Evolutionary conservation across 78 protist species (phyloP), one percentile per base, ranked within the genome.

Genomic region (Emiliania huxleyi): DNA sequence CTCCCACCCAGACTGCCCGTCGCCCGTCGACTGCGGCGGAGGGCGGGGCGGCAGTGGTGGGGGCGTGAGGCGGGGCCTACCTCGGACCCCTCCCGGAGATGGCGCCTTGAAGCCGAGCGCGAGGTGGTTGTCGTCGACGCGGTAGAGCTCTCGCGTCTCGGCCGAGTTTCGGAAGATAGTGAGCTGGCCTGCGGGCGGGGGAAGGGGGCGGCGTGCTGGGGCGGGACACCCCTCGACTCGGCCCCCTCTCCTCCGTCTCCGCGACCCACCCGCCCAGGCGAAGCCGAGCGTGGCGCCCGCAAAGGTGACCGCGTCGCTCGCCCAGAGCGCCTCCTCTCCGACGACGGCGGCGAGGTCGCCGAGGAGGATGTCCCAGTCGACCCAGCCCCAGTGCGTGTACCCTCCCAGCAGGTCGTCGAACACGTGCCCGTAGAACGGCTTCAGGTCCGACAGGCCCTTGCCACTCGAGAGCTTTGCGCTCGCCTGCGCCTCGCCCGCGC

Each of bases 221-320:
- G n/a, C n/a, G n/a, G n/a, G n/a, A n/a, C n/a, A n/a, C n/a, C n/a
- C n/a, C n/a, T n/a, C n/a, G n/a, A n/a, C n/a, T n/a, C n/a, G n/a
- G n/a, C n/a, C n/a, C n/a, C n/a, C n/a, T n/a, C n/a, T n/a, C n/a
- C n/a, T n/a, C n/a, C n/a, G n/a, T n/a, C n/a, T n/a, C n/a, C n/a
- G n/a, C n/a, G n/a, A n/a, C n/a, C n/a, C n/a, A n/a, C n/a, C 85
- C 33, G 85, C 85, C 85, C 85, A 77, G 11, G 85, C 85, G 15
- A 77, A 77, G 46, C 85, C 85, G 29, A 77, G 85, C 29, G 85
- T 77, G 46, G 85, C 85, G 37, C 85, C 85, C 48, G 48, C 35
- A 48, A 77, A 77, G 2, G 85, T 77, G 85, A 77, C 18, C 85
- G 85, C 85, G 26, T 77, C 85, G 22, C 3, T 3, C 46, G 4